Base-by-base conservation (phyloP, 1,284 basidiomycete genomes). In the Cerioporus squamosus region DNA sequence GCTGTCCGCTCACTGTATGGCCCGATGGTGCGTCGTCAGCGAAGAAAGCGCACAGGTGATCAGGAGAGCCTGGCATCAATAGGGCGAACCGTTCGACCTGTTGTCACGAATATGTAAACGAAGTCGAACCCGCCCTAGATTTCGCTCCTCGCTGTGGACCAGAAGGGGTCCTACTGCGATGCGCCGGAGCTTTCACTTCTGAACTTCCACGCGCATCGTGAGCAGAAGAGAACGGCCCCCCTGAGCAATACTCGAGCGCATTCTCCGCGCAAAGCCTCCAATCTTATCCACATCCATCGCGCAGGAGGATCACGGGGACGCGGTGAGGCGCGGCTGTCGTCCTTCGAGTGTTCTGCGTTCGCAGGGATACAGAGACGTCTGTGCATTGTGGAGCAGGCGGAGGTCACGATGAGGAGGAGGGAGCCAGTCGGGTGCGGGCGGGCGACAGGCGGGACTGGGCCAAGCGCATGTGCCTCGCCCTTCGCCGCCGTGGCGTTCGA, bases 231-330 rank as follows among this genome's bases (percentile, higher is more conserved):
- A n/a, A n/a, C n/a, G n/a, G n/a, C n/a, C n/a, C n/a, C n/a, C n/a
- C n/a, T n/a, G 43, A 44, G 5, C n/a, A 6, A 18, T 36, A 38
- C 42, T 24, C 20, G 44, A 26, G 18, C 24, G 24, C 45, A 46
- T 46, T 33, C 45, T 17, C 45, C 26, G 45, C 26, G 22, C 10
- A 44, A 24, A 6, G 24, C 15, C n/a, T 9, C 18, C 22, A 10
- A 53, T 53, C 52, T 53, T 53, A 53, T 53, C 52, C 44, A 15
- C 43, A 53, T 53, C 52, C 36, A 53, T 53, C 52, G 45, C 42
- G 36, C 14, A 24, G 33, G 44, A 17, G 20, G 33, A 46, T 53
- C 52, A 46, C 52, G 36, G 8, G 44, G 52, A 17, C 33, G 17
- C 23, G 17, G 15, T 9, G 29, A 31, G 26, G 45, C 45, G 24